Conservation (phyloP, 2,329 filamentous ascomycete species). For the Trichoderma polysporum region DNA sequence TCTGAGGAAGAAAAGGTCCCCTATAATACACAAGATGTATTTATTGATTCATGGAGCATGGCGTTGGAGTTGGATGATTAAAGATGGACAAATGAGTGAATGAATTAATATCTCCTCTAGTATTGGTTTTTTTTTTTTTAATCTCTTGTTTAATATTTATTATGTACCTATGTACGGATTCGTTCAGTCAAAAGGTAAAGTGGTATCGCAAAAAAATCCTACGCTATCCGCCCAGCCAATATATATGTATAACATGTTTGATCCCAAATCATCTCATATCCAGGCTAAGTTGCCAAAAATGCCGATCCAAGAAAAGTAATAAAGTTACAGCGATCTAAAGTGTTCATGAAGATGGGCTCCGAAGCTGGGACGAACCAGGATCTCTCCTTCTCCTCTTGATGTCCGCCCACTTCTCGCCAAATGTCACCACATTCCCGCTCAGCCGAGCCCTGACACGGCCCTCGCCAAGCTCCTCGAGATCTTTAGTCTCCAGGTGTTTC, state of each 20-base stretch:
- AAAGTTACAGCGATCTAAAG: background rate
- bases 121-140: too few relatives aligned
- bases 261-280: background rate
- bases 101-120: too few relatives aligned
- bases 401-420: slow-evolving; percentile 44
- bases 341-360: background rate
- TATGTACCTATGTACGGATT: background rate
- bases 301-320: background rate
- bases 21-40: background rate
- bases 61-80: background rate
- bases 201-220: background rate
- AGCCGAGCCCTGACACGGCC: slow-evolving; percentile 45
- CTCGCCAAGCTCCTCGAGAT: slow-evolving; percentile 51
- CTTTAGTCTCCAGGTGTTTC: slow-evolving; percentile 45
- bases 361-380: background rate
- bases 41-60: background rate
- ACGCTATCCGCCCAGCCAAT: background rate
- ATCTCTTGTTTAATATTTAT: too few relatives aligned
- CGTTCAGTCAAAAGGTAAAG: background rate
- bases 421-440: slow-evolving; percentile 46
- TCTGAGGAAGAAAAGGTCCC: background rate
- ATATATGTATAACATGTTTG: background rate
- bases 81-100: background rate
- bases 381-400: slow-evolving; percentile 38
- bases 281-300: background rate